Evolutionary conservation across 495 filamentous ascomycete genomes (phyloP).

Genomic region (Xanthoparmelia taractica): DNA sequence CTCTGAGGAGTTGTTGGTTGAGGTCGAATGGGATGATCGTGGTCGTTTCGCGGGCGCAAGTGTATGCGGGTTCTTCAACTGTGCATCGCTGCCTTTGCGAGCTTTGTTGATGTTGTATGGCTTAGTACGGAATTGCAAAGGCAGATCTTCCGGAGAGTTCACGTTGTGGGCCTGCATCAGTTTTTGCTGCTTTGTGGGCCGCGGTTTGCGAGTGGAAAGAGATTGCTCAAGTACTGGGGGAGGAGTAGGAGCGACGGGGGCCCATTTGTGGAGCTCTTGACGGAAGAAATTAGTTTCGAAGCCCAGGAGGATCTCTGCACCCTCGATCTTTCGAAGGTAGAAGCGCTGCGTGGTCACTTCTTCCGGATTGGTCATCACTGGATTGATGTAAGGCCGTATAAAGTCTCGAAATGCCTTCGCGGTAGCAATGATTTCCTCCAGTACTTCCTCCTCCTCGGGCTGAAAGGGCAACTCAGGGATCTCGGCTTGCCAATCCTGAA

Average conservation of each 20-base stretch:
- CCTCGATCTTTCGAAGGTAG: conserved; percentile 96
- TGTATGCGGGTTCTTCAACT: conserved; percentile 22
- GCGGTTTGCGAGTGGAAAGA: conserved; percentile 90
- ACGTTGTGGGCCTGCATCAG: conserved; percentile 82
- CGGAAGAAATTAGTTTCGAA: conserved; percentile 96
- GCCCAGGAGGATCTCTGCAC: conserved; percentile 85
- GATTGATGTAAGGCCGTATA: conserved; percentile 71
- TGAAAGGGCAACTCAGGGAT: conserved; percentile 82
- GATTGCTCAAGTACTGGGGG: conserved; percentile 79
- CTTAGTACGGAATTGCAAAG: conserved; percentile 69
- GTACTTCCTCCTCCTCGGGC: conserved; percentile 83
- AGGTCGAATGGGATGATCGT: conserved; percentile 25
- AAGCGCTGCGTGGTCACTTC: conserved; percentile 91
- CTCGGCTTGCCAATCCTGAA: conserved; percentile 81
- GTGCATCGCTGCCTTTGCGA: conserved; percentile 32
- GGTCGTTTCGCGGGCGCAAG: conserved; percentile 24
- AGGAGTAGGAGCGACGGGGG: conserved; percentile 73
- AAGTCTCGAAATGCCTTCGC: conserved; percentile 79
- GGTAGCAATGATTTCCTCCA: conserved; percentile 75
- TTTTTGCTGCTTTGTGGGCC: conserved; percentile 96
- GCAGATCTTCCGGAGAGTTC: conserved; percentile 79
- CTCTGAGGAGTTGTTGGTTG: conserved; percentile 21
- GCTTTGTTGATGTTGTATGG: conserved; percentile 44
- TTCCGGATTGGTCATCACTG: conserved; percentile 67
- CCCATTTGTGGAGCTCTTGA: conserved; percentile 93